Evolutionary conservation across 768 basidiomycete species (phyloP), one percentile per base, ranked within the genome.

Genomic region (Lentinula lateritia): DNA sequence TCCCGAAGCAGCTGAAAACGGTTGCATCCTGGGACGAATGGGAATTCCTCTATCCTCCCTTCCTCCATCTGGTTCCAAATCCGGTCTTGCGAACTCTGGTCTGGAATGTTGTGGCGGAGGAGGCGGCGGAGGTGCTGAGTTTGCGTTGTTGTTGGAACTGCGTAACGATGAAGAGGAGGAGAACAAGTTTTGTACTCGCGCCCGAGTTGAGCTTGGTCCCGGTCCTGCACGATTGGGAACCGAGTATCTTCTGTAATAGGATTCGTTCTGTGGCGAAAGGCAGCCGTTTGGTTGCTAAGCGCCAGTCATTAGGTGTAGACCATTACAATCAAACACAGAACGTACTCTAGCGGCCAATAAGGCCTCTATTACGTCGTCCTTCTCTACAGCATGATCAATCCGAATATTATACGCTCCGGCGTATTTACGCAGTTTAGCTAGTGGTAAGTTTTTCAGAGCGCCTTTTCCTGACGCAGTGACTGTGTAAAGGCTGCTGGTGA

Each of bases 341-440:
- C 83, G 58, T 68, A 90, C 90, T 67, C 78, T 78, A 13, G 77
- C 78, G 12, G 66, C 68, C 68, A 90, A 50, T 50, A 89, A 81
- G 43, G 77, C 82, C 55, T 90, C 87, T 42, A 92, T 83, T 50
- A 92, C 74, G 69, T 92, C 90, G 56, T 89, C 86, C 72, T 92
- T 92, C 71, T 93, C 91, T 15, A 91, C 77, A 1, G 85, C 83
- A 52, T 82, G 80, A 60, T 78, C 81, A 16, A 82, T 78, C 58
- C 77, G 74, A 65, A 93, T 88, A 60, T 84, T 82, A 65, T 93
- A 93, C 5, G 85, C 87, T 57, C 76, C 80, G 28, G 86, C 79
- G 67, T 92, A 92, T 53, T 81, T 85, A 76, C 83, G 85, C 53
- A 93, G 76, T 66, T 82, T 88, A 50, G 80, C 71, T 45, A 92